Evolutionary conservation across 2,329 filamentous ascomycete species (phyloP).

Genomic region (Trichophyton benhamiae): DNA sequence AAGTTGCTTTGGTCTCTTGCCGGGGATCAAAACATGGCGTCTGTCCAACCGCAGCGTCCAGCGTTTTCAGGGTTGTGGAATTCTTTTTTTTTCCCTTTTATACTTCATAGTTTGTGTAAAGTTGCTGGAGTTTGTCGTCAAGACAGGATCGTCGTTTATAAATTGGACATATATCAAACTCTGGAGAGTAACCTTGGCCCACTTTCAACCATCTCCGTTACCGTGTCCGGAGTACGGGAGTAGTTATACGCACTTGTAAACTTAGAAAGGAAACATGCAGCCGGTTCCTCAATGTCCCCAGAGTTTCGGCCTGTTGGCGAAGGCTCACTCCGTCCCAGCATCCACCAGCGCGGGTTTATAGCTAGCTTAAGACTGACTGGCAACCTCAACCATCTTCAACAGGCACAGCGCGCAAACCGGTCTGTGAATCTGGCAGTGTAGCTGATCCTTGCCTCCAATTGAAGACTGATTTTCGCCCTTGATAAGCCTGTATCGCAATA

Average conservation of each 20-base stretch:
- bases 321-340: not conserved
- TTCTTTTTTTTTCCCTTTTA: not conserved
- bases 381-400: not conserved
- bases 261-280: not conserved
- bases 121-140: not conserved
- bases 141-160: not conserved
- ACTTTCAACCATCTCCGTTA: not conserved
- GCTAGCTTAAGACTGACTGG: not conserved
- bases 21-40: not conserved
- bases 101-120: not conserved
- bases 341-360: not conserved
- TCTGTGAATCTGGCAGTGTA: not conserved
- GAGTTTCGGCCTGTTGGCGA: not conserved
- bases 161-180: not conserved
- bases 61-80: not conserved
- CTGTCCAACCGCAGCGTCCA: not conserved
- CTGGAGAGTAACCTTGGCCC: not conserved
- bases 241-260: not conserved
- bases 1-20: not conserved
- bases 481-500: not conserved
- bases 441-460: not conserved
- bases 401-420: not conserved
- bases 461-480: not conserved
- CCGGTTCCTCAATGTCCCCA: not conserved
- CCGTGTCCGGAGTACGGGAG: not conserved